Evolutionary conservation across 202 grass and related monocot species (phyloP).

Genomic region (Carex sylvatica): DNA sequence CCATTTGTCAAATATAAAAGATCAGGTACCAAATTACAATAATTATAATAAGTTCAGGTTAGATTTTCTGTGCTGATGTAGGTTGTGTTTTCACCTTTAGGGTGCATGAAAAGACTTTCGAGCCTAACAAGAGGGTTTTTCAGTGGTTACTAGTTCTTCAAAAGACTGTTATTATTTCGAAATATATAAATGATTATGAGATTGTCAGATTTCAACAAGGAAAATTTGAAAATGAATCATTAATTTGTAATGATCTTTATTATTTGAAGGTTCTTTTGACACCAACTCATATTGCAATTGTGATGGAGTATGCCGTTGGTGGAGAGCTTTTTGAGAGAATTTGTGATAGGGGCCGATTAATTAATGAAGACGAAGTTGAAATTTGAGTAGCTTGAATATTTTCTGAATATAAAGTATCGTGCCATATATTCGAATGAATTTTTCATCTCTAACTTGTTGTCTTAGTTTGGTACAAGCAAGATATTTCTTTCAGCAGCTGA

Average conservation of each 20-base stretch:
- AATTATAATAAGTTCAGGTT: too few relatives aligned
- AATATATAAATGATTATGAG: neutral
- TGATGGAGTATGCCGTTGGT: conserved; percentile 95
- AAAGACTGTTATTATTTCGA: neutral
- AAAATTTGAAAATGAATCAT: neutral
- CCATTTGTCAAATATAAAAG: too few relatives aligned
- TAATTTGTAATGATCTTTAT: neutral
- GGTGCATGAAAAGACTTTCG: too few relatives aligned
- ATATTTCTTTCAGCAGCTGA: too few relatives aligned
- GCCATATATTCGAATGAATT: neutral
- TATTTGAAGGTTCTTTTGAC: conserved; percentile 70
- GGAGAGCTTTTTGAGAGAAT: conserved; percentile 92
- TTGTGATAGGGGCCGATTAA: conserved; percentile 78
- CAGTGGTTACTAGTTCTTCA: too few relatives aligned
- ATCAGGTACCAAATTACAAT: too few relatives aligned
- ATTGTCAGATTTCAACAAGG: neutral
- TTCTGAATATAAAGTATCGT: conserved; percentile 9
- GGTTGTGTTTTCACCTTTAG: too few relatives aligned
- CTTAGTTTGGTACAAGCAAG: too few relatives aligned
- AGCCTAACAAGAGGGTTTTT: too few relatives aligned
- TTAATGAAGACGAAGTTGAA: conserved; percentile 85
- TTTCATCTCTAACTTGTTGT: too few relatives aligned
- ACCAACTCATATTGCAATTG: conserved; percentile 83
- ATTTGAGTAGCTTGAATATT: conserved; percentile 28
- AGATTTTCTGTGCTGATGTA: too few relatives aligned